These are phyloP conservation scores for Beauveria asiatica DNA, from an alignment of 2,329 filamentous ascomycete species.

Conservation along the genomic window DNA sequence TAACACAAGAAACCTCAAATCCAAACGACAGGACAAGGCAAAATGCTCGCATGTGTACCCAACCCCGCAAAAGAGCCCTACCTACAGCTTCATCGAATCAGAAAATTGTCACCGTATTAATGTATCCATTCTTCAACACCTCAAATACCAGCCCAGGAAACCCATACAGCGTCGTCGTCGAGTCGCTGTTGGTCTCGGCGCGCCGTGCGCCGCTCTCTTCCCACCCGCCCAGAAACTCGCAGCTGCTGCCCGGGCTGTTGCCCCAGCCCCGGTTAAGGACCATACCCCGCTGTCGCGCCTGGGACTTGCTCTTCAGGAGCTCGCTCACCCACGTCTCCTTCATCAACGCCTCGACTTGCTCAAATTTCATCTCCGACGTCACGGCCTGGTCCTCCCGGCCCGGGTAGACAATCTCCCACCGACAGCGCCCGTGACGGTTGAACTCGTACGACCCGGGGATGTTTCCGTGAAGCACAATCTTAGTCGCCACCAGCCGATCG, in stretches of 20 bases:
- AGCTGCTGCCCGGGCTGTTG: slow-evolving; percentile 82
- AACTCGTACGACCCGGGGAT: slow-evolving; percentile 94
- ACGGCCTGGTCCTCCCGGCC: slow-evolving; percentile 37
- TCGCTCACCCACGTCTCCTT: slow-evolving; percentile 61
- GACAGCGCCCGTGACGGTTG: slow-evolving; percentile 82
- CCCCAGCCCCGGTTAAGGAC: slow-evolving; percentile 86
- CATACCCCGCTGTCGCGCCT: slow-evolving; percentile 60
- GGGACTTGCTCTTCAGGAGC: slow-evolving; percentile 46
- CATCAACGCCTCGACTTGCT: slow-evolving; percentile 60
- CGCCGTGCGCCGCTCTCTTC: slow-evolving; percentile 60
- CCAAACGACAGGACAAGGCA: not conserved
- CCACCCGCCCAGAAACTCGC: slow-evolving; percentile 77
- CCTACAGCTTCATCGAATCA: slow-evolving; percentile 27
- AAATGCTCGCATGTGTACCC: not conserved
- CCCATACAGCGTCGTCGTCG: slow-evolving; percentile 77
- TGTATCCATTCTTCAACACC: slow-evolving; percentile 83
- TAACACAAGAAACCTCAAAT: not conserved
- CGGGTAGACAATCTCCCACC: slow-evolving; percentile 69
- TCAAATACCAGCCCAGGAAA: slow-evolving; percentile 94
- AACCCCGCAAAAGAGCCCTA: not conserved
- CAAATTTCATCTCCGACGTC: slow-evolving; percentile 70
- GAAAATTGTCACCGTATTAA: slow-evolving; percentile 85
- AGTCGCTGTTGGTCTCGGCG: slow-evolving; percentile 47
- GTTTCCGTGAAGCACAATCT: slow-evolving; percentile 89
- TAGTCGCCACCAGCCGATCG: slow-evolving; percentile 74